Conservation (phyloP, 176 grass and related monocot species). For the Coix lacrymajobi region DNA sequence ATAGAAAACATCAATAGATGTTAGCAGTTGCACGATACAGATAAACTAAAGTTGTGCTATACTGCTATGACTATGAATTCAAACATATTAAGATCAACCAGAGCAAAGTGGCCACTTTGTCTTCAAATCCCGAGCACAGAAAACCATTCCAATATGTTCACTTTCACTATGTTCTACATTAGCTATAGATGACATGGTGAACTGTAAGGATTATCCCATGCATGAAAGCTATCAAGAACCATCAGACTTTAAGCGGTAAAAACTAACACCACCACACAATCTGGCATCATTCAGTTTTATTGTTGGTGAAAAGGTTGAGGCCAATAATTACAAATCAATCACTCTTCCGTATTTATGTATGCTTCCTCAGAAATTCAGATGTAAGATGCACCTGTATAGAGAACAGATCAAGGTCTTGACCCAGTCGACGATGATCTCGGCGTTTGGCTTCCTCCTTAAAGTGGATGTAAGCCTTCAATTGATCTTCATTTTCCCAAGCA, state of each 20-base stretch:
- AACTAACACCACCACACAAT: background rate
- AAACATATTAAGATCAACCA: background rate
- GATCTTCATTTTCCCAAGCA: constrained; percentile 91
- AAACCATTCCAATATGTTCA: background rate
- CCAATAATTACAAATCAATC: background rate
- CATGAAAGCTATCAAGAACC: background rate
- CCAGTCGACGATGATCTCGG: constrained; percentile 87
- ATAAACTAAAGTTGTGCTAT: background rate
- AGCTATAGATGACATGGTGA: background rate
- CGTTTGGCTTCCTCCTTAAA: constrained; percentile 94
- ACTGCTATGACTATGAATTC: background rate
- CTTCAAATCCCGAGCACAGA: background rate
- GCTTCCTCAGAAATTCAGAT: background rate
- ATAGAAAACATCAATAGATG: background rate
- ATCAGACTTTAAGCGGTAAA: background rate
- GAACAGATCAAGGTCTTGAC: constrained; percentile 98
- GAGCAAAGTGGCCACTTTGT: background rate
- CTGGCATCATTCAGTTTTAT: background rate
- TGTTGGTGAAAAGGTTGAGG: background rate
- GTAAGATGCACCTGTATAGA: constrained; percentile 73
- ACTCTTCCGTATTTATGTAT: background rate
- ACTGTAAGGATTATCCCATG: background rate
- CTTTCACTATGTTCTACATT: background rate
- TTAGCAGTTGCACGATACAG: background rate
- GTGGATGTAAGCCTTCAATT: constrained; percentile 76